These are phyloP conservation scores for Terfezia claveryi DNA, from an alignment of 495 filamentous ascomycete species.

Conservation along the genomic window DNA sequence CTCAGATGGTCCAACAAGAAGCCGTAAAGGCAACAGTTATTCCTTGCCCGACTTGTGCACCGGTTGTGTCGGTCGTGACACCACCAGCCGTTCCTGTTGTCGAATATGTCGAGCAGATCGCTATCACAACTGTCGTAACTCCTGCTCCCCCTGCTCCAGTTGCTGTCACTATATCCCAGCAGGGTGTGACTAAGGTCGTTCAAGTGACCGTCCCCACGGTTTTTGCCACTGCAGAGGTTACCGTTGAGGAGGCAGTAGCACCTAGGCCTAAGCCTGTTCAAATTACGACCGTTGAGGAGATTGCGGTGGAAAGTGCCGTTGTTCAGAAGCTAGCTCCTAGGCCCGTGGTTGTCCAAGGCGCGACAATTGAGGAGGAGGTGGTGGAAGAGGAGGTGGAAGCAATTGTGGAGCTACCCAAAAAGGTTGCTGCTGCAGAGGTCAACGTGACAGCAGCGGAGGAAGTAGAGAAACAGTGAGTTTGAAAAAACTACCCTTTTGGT, in stretches of 20 bases:
- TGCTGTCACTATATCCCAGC: background rate
- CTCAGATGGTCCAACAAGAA: constrained; percentile 2
- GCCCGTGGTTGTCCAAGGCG: background rate
- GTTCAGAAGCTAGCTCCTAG: background rate
- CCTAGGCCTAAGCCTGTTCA: background rate
- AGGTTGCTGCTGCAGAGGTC: too few relatives aligned
- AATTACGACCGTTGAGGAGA: background rate
- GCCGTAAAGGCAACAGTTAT: background rate
- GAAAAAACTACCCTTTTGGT: too few relatives aligned
- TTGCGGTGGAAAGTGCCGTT: background rate
- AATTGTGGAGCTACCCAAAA: too few relatives aligned
- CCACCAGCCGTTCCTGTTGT: background rate
- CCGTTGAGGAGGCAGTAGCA: background rate
- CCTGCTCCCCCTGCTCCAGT: background rate
- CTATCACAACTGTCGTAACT: background rate
- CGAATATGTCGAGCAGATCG: background rate
- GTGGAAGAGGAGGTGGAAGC: background rate
- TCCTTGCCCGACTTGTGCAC: constrained; percentile 1
- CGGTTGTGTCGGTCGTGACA: background rate
- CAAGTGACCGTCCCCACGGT: background rate
- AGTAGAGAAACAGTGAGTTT: too few relatives aligned
- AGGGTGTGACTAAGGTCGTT: background rate
- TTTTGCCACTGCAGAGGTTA: background rate
- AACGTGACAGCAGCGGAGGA: too few relatives aligned
- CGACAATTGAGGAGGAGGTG: background rate